Evolutionary conservation across 2,329 filamentous ascomycete genomes (phyloP), one percentile per base, ranked within the genome.

Genomic region (Phialocephala sp.): DNA sequence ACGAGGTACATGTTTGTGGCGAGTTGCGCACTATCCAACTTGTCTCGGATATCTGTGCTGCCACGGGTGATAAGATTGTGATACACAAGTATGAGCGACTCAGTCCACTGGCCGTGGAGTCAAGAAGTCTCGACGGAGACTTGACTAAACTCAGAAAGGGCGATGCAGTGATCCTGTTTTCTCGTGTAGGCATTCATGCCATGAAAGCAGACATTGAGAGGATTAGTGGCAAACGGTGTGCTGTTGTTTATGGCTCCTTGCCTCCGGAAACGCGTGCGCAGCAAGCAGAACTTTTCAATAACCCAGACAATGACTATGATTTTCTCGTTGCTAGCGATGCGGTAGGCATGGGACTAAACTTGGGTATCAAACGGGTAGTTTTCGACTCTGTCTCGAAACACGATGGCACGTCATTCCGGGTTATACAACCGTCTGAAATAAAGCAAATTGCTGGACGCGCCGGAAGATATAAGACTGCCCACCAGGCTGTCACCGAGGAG

Each of bases 361-460:
- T 99, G 77, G 93, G 89, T 78, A 93, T 97, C 76, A 95, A 93
- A 76, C 91, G 96, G 32, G 86, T 99, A 67, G 87, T 99, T 62
- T 95, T 99, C 70, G 92, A 97, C 74, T 84, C 89, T 0, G 84
- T 89, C 1, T 80, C 83, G 66, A 99, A 97, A 77, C 90, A 85
- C 70, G 85, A 93, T 68, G 90, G 90, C 1, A 74, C 71, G 0
- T 79, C 81, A 5, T 82, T 84, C 36, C 81, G 87, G 18, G 79
- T 82, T 4, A 82, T 99, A 27, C 81, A 84, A 0, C 83, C 91
- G 2, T 90, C 93, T 0, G 92, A 97, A 71, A 84, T 97, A 73
- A 97, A 97, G 78, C 95, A 99, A 76, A 99, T 99, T 74, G 95
- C 89, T 59, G 95, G 95, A 20, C 89, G 95, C 70, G 95, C 95